phyloP scores from a whole-genome alignment of 176 grass and related monocot genomes.

The Themeda triandra region DNA sequence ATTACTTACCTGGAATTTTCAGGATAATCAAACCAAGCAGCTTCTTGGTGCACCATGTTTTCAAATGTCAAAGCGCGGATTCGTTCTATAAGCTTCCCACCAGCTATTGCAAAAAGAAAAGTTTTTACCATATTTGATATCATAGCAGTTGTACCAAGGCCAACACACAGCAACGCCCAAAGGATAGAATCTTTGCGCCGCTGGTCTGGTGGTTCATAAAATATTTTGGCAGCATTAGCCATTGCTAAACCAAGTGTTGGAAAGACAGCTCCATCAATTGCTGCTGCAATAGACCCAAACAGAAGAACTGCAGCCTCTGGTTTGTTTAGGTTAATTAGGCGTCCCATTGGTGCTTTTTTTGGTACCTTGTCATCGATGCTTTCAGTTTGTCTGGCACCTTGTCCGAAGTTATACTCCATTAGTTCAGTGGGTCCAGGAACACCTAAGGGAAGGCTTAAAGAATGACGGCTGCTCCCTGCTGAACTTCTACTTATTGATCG shows the following conservation, averaged over 20 bases:
- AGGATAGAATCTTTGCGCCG: constrained; percentile 35
- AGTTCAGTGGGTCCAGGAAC: constrained; percentile 8
- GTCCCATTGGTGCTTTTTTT: constrained; percentile 23
- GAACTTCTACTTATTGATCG: constrained; percentile 27
- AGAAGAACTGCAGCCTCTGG: constrained; percentile 34
- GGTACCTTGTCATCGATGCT: neutral
- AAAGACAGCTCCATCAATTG: constrained; percentile 43
- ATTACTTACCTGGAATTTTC: constrained; percentile 64
- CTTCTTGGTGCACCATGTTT: constrained; percentile 59
- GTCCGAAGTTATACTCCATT: neutral
- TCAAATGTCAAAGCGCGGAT: constrained; percentile 63
- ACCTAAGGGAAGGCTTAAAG: neutral
- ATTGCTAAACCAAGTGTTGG: constrained; percentile 40
- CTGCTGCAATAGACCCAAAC: constrained; percentile 42
- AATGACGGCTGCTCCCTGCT: neutral
- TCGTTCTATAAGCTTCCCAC: constrained; percentile 72
- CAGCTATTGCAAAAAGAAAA: constrained; percentile 62
- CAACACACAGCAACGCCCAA: constrained; percentile 42
- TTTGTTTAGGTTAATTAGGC: constrained; percentile 38
- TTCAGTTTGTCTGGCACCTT: neutral
- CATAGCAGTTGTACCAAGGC: constrained; percentile 19
- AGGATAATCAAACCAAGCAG: constrained; percentile 77
- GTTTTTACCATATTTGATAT: constrained; percentile 21
- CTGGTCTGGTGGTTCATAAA: constrained; percentile 42
- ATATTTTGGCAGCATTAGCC: constrained; percentile 33